phyloP scores from a whole-genome alignment of 352 stramenopile species.

The Globisporangium emineosum region DNA sequence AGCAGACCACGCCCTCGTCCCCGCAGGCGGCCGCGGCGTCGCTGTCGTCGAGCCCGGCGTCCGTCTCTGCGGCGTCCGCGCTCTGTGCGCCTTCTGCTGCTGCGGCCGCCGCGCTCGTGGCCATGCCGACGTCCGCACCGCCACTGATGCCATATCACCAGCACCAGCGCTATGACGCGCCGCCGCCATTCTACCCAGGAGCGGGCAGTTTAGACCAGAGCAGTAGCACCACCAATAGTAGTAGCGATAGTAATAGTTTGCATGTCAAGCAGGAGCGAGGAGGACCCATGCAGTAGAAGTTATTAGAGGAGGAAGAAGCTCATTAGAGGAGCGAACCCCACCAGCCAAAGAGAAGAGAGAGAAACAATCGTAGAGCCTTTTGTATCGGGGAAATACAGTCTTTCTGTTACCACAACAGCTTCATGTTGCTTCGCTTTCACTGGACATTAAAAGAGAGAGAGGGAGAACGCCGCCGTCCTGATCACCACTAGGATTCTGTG shows the following conservation, averaged over 20 bases:
- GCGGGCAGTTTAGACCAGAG: slow-evolving; percentile 1
- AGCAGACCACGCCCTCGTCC: slow-evolving; percentile 22
- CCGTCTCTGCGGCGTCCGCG: slow-evolving; percentile 11
- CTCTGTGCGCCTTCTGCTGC: slow-evolving; percentile 29
- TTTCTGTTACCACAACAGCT: background rate
- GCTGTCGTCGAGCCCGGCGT: slow-evolving; percentile 8
- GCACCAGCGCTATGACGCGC: slow-evolving; percentile 28
- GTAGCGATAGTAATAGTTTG: slow-evolving; percentile 20
- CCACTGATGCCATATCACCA: slow-evolving; percentile 17
- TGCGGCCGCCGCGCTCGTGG: slow-evolving; percentile 38
- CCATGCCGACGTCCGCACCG: slow-evolving; percentile 19
- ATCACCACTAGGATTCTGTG: background rate
- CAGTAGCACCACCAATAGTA: slow-evolving; percentile 7
- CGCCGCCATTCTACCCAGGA: slow-evolving; percentile 3
- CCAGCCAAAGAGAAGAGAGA: slow-evolving; percentile 2
- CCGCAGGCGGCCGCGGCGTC: slow-evolving; percentile 3
- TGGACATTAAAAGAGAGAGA: no score
- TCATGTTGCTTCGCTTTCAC: background rate
- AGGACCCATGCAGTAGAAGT: slow-evolving; percentile 17
- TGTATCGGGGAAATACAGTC: background rate
- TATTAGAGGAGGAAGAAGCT: slow-evolving; percentile 11
- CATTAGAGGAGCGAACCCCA: background rate
- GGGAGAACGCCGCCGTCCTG: no score
- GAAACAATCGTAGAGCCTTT: background rate
- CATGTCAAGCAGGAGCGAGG: slow-evolving; percentile 13